Percentiles rank a stretch among this genome's conserved stretches.
Conservation (phyloP, 2,329 filamentous ascomycete species). For the Beauveria scarabaeidicola region DNA sequence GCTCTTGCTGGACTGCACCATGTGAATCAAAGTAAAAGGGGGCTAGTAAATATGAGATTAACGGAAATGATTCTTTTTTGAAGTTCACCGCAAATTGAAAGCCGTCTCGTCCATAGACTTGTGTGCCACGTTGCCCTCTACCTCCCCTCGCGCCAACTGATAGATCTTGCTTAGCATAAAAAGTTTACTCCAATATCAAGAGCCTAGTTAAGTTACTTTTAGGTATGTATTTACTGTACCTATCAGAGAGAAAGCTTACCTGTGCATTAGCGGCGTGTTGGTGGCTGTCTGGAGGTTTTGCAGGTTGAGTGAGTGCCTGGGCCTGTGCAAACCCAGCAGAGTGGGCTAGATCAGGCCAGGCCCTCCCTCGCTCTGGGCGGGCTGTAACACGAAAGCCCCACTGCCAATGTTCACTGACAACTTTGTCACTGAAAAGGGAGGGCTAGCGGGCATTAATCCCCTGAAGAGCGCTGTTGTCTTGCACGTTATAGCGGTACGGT, state of each 20-base stretch:
- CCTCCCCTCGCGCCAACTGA: neutral
- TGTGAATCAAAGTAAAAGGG: neutral
- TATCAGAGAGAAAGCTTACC: constrained; percentile 3
- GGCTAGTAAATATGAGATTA: too few relatives aligned
- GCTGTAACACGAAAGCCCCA: neutral
- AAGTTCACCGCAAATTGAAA: constrained; percentile 1
- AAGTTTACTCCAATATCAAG: neutral
- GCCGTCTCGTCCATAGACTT: neutral
- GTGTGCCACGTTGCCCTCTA: neutral
- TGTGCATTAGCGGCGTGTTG: neutral
- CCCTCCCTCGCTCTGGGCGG: neutral
- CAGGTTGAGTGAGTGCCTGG: neutral
- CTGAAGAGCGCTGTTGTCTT: neutral
- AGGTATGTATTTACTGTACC: too few relatives aligned
- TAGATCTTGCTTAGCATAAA: neutral
- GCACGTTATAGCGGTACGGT: neutral
- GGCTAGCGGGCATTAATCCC: neutral
- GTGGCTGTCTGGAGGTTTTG: neutral
- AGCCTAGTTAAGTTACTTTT: too few relatives aligned
- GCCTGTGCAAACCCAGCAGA: neutral
- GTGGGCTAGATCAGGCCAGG: constrained; percentile 6
- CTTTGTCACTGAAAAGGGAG: too few relatives aligned
- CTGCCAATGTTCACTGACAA: neutral
- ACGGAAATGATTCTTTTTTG: too few relatives aligned
- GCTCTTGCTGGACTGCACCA: too few relatives aligned